A percentile compares a stretch with the other conserved stretches of the same genome.
These are phyloP conservation scores for Penicillium oxalicum DNA, from an alignment of 2,329 filamentous ascomycete species.

Conservation along the genomic window DNA sequence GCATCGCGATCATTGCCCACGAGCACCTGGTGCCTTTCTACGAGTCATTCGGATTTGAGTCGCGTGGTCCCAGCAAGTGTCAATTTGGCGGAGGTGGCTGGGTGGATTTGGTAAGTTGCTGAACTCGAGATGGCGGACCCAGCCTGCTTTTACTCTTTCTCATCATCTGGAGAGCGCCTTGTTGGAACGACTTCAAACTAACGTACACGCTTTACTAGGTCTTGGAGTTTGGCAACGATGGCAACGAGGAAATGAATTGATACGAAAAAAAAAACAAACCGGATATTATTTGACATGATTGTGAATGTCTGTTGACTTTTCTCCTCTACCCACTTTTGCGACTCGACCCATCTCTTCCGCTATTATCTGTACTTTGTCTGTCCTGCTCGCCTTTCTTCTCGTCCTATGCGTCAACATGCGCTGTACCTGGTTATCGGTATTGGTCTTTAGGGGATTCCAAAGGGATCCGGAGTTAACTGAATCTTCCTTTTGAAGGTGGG, in stretches of 20 bases:
- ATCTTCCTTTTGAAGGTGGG: conserved; percentile 16
- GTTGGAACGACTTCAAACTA: not conserved
- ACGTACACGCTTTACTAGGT: conserved; percentile 15
- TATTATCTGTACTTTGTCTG: conserved; percentile 1
- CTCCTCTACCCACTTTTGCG: no score
- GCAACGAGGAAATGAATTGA: conserved; percentile 14
- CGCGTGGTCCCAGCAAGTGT: conserved; percentile 61
- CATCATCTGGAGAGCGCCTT: no score
- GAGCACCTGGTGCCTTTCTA: conserved; percentile 71
- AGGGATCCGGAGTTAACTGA: conserved; percentile 32
- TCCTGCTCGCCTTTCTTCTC: conserved; percentile 10
- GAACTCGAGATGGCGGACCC: not conserved
- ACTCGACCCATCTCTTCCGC: conserved; percentile 1
- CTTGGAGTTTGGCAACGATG: conserved; percentile 23
- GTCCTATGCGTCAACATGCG: conserved; percentile 14
- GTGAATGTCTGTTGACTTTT: no score
- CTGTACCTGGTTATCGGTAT: conserved; percentile 19
- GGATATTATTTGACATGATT: no score
- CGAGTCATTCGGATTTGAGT: conserved; percentile 65
- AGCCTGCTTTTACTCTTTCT: no score
- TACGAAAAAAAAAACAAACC: not conserved
- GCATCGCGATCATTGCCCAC: conserved; percentile 70
- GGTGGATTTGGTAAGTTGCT: conserved; percentile 65
- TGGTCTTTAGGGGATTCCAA: conserved; percentile 17
- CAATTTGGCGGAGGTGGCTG: conserved; percentile 74